phyloP scores from a whole-genome alignment of 805 yeast genomes.

The Isabelozyma pseudorhagii region DNA sequence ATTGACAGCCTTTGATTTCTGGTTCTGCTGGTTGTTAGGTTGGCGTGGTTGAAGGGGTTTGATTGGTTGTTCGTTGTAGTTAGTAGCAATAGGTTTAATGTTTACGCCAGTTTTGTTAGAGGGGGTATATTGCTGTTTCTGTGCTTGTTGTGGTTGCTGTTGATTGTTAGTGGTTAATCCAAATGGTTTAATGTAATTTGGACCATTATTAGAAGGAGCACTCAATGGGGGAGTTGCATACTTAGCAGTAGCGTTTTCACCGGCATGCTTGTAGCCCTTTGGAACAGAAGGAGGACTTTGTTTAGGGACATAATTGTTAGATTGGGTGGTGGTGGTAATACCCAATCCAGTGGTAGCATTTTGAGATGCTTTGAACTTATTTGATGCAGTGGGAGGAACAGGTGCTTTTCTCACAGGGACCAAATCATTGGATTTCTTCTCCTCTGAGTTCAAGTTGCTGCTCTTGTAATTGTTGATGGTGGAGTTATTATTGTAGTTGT shows the following conservation, averaged over 20 bases:
- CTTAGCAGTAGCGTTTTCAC: conserved; percentile 22
- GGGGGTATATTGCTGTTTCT: conserved; percentile 3
- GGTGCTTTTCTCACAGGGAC: conserved; percentile 56
- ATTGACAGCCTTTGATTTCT: conserved; percentile 1
- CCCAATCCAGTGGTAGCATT: conserved; percentile 21
- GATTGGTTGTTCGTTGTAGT: conserved; percentile 12
- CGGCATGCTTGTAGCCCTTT: conserved; percentile 22
- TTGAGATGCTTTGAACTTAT: background rate
- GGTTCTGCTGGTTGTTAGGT: conserved; percentile 1
- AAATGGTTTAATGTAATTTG: conserved; percentile 16
- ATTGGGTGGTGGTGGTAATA: conserved; percentile 13
- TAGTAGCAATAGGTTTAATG: conserved; percentile 6
- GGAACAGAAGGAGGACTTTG: conserved; percentile 5
- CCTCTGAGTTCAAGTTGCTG: conserved; percentile 5
- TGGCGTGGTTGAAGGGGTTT: conserved; percentile 23
- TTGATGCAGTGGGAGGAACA: conserved; percentile 40
- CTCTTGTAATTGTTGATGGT: conserved; percentile 1
- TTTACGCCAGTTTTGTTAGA: conserved; percentile 3
- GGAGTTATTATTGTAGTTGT: background rate
- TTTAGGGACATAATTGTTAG: conserved; percentile 6
- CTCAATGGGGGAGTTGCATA: conserved; percentile 16
- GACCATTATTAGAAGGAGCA: conserved; percentile 8
- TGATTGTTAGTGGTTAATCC: conserved; percentile 16
- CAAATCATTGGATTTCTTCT: conserved; percentile 20
- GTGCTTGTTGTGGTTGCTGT: conserved; percentile 13